phyloP scores from a whole-genome alignment of 345 rosid genomes.

The Anacardium occidentale region DNA sequence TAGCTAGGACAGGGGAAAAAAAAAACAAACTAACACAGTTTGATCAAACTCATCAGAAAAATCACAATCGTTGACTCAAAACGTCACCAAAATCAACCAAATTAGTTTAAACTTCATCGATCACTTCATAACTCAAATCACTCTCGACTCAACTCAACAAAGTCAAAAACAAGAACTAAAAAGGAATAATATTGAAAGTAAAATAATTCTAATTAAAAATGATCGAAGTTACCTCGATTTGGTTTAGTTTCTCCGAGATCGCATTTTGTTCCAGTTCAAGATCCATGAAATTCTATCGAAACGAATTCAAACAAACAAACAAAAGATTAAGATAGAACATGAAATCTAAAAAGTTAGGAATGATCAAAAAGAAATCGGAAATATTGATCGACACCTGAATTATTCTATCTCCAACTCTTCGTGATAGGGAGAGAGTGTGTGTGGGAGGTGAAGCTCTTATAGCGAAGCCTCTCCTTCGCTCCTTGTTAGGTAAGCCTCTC shows the following conservation, averaged over 20 bases:
- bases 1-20: no score
- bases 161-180: neutral
- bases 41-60: neutral
- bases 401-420: neutral
- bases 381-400: slow-evolving; percentile 4
- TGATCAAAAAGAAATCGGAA: neutral
- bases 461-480: neutral
- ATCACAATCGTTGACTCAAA: slow-evolving; percentile 3
- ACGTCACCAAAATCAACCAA: neutral
- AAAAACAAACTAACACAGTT: neutral
- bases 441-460: neutral
- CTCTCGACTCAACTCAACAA: neutral
- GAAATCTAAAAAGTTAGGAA: no score
- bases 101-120: neutral
- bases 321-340: neutral
- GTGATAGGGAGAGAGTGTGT: neutral
- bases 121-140: slow-evolving; percentile 7
- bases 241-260: slow-evolving; percentile 25
- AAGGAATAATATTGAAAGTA: no score
- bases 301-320: neutral
- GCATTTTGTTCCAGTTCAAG: neutral
- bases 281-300: slow-evolving; percentile 2
- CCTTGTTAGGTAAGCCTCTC: neutral
- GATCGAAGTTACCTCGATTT: slow-evolving; percentile 24
- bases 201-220: neutral